Conservation (phyloP, 768 basidiomycete species). For the Lactarius quietus region DNA sequence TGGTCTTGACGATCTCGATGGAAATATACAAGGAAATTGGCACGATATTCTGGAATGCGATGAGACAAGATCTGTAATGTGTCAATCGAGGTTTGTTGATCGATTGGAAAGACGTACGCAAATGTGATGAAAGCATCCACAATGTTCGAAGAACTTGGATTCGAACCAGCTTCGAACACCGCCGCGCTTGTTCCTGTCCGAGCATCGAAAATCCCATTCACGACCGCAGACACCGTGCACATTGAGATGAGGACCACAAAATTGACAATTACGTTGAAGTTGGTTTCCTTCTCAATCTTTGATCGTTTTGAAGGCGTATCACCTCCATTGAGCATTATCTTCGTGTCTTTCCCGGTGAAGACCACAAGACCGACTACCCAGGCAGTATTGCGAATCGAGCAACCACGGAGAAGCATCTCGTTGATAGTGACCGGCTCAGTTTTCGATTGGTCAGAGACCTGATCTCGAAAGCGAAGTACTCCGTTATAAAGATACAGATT, state of each 20-base stretch:
- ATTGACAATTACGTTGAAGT: slow-evolving; percentile 96
- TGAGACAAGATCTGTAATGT: slow-evolving; percentile 71
- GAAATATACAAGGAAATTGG: slow-evolving; percentile 96
- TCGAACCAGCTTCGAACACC: slow-evolving; percentile 65
- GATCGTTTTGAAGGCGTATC: slow-evolving; percentile 94
- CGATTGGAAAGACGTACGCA: slow-evolving; percentile 54
- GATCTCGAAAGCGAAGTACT: slow-evolving; percentile 70
- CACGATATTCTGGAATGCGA: slow-evolving; percentile 97
- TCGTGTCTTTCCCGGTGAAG: slow-evolving; percentile 90
- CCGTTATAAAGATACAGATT: slow-evolving; percentile 91
- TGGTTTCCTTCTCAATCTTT: slow-evolving; percentile 98
- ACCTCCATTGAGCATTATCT: slow-evolving; percentile 90
- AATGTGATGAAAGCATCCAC: slow-evolving; percentile 87
- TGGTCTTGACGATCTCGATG: slow-evolving; percentile 97
- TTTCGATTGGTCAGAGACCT: slow-evolving; percentile 47
- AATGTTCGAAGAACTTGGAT: slow-evolving; percentile 55
- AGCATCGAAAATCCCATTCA: slow-evolving; percentile 69
- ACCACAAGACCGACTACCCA: slow-evolving; percentile 95
- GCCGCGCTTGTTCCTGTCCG: slow-evolving; percentile 59
- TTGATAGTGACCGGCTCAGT: slow-evolving; percentile 82
- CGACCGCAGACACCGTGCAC: slow-evolving; percentile 71
- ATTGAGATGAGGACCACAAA: slow-evolving; percentile 74
- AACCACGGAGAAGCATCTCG: slow-evolving; percentile 88
- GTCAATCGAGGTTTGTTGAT: background rate
- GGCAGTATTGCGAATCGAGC: slow-evolving; percentile 80